phyloP scores from a whole-genome alignment of 495 filamentous ascomycete genomes.

The Aspergillus funiculosus region DNA sequence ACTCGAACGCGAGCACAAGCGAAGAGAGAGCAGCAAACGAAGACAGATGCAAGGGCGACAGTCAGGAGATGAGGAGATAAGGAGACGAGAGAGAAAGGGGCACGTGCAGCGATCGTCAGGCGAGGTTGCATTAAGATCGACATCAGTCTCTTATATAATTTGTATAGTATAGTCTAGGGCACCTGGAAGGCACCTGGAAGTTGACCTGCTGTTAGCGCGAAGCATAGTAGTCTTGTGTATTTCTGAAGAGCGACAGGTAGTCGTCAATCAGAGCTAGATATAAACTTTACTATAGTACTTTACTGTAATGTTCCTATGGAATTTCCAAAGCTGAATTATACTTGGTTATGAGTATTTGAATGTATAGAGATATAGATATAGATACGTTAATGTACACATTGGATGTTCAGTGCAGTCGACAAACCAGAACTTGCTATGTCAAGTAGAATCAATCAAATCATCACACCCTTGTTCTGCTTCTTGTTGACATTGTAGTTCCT shows the following conservation, averaged over 20 bases:
- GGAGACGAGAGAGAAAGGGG: too few relatives aligned
- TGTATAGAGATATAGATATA: neutral
- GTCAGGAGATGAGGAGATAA: neutral
- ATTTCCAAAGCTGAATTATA: neutral
- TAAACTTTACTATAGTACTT: too few relatives aligned
- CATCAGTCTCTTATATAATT: neutral
- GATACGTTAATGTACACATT: neutral
- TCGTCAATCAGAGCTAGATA: too few relatives aligned
- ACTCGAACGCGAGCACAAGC: too few relatives aligned
- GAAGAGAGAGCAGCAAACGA: too few relatives aligned
- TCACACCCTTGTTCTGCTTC: conserved; percentile 44
- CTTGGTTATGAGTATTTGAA: neutral
- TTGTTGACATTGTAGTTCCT: conserved; percentile 42
- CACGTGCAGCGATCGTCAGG: conserved; percentile 1
- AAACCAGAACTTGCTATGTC: neutral
- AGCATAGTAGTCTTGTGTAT: too few relatives aligned
- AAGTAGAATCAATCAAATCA: conserved; percentile 18
- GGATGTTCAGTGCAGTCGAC: neutral
- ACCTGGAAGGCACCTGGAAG: too few relatives aligned
- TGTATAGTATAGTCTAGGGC: neutral
- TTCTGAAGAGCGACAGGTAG: too few relatives aligned
- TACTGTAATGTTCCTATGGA: too few relatives aligned
- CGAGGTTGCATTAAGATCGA: neutral
- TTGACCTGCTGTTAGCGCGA: too few relatives aligned
- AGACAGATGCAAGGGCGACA: neutral